Evolutionary conservation across 2,329 filamentous ascomycete genomes (phyloP).

Genomic region (Sordariomycetes sp.): DNA sequence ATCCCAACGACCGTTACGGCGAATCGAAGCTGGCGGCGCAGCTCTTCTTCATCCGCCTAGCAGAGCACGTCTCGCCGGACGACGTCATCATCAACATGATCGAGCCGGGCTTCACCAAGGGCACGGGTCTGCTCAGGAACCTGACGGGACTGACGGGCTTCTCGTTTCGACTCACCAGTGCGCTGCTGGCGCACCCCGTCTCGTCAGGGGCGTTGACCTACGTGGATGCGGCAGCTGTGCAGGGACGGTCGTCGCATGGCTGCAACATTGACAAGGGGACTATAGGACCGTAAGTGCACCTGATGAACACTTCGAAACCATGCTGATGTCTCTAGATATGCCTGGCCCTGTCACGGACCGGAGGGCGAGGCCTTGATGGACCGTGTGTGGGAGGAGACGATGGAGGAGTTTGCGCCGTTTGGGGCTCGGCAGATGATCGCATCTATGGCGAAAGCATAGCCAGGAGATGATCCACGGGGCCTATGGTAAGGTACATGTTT

Average conservation of each 20-base stretch:
- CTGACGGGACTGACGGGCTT: conserved; percentile 1
- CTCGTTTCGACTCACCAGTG: conserved; percentile 1
- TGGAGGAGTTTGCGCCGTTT: background rate
- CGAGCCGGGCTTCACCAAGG: conserved; percentile 20
- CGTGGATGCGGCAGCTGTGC: conserved; percentile 32
- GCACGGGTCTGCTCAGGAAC: conserved; percentile 12
- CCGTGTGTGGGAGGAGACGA: conserved; percentile 2
- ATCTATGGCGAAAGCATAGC: no score
- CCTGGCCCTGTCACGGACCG: background rate
- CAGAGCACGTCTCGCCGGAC: conserved; percentile 19
- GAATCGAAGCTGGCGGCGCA: conserved; percentile 20
- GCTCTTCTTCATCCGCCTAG: conserved; percentile 26
- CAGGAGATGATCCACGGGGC: no score
- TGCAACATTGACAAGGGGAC: conserved; percentile 39
- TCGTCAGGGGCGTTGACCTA: conserved; percentile 34
- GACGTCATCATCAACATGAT: conserved; percentile 26
- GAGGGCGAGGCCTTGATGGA: background rate
- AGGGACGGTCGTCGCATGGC: conserved; percentile 41
- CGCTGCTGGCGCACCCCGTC: conserved; percentile 17
- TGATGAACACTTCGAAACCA: background rate
- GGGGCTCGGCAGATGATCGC: no score
- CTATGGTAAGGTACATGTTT: no score
- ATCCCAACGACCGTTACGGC: conserved; percentile 14
- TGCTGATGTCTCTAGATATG: background rate
- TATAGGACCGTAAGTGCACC: conserved; percentile 29